phyloP scores from a whole-genome alignment of 2,329 filamentous ascomycete genomes.

The Corinectria fuckeliana region DNA sequence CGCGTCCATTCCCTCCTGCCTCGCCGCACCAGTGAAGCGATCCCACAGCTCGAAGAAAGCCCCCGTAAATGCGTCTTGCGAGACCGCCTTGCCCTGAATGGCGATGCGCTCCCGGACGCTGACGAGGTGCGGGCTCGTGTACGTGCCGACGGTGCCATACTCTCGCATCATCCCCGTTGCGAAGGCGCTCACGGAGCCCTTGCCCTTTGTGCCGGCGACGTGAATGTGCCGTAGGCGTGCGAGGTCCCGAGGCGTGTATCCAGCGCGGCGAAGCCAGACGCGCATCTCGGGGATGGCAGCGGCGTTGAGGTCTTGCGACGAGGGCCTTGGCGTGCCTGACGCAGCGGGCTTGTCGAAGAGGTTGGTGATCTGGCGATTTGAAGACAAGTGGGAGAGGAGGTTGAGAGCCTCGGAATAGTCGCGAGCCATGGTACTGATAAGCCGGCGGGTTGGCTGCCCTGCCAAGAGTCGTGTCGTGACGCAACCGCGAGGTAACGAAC shows the following conservation, averaged over 20 bases:
- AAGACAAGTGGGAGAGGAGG: slow-evolving; percentile 78
- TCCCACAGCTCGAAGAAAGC: slow-evolving; percentile 92
- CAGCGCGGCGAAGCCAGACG: slow-evolving; percentile 76
- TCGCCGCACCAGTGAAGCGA: slow-evolving; percentile 51
- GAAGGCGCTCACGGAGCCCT: slow-evolving; percentile 87
- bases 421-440: slow-evolving; percentile 36
- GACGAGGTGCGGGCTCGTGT: slow-evolving; percentile 85
- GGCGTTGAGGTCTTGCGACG: slow-evolving; percentile 66
- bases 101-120: slow-evolving; percentile 85
- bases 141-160: slow-evolving; percentile 68
- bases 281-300: slow-evolving; percentile 82
- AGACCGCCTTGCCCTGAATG: slow-evolving; percentile 75
- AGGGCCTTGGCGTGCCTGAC: slow-evolving; percentile 43
- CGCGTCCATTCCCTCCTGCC: slow-evolving; percentile 38
- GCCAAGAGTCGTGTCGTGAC: slow-evolving; percentile 8
- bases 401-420: slow-evolving; percentile 71
- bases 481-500: neutral
- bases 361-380: slow-evolving; percentile 72
- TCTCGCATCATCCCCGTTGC: slow-evolving; percentile 76
- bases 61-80: slow-evolving; percentile 70
- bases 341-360: slow-evolving; percentile 51
- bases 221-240: slow-evolving; percentile 67
- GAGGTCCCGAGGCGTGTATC: slow-evolving; percentile 65
- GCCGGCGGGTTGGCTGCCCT: slow-evolving; percentile 5
- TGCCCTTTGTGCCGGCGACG: slow-evolving; percentile 92